Base-by-base conservation (phyloP, 2,329 filamentous ascomycete species). In the Cucurbitaria berberidis region DNA sequence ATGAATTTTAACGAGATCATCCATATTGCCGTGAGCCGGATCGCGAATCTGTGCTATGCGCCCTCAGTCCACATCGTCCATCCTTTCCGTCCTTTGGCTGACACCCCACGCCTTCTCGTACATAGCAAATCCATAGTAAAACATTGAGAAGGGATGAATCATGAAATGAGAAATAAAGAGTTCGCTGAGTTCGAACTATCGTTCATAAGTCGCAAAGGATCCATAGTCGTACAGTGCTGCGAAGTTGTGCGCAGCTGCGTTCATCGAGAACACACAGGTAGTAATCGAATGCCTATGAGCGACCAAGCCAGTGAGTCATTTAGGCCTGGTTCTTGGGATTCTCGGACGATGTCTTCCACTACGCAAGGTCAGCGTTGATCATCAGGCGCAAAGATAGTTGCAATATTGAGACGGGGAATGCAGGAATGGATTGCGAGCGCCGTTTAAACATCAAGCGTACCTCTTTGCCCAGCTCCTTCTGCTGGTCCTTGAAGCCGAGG, bases 311-410 rank as follows among this genome's bases (percentile, higher is more conserved):
- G 16, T 42, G 9, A 16, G 10, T n/a, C 13, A 24, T 11, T 39
- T 59, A 66, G 40, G 59, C 53, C 36, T 45, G 54, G 57, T 73
- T 73, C 62, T 73, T 74, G 24, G 72, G 72, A 52, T 74, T 74
- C 64, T 74, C 66, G 5, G 65, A 48, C n/a, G 68, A 63, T 13
- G 59, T 58, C 50, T 73, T 74, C 72, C 72, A 74, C 72, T 74
- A 62, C 42, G 21, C 47, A n/a, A 26, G 15, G 41, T 52, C 26
- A 57, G 43, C 30, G 35, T 24, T 18, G 30, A 8, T 19, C 52
- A 2, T 39, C 21, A 22, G 10, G 35, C 35, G 21, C 18, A 38
- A 21, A 21, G 18, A 5, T 21, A 21, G 9, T 8, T 11, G 13
- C 35, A 38, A 9, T 3, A 18, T 38, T 19, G 35, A 10, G 18